These are phyloP conservation scores for Irpex sp. DNA, from an alignment of 1,284 basidiomycete genomes.

Conservation along the genomic window DNA sequence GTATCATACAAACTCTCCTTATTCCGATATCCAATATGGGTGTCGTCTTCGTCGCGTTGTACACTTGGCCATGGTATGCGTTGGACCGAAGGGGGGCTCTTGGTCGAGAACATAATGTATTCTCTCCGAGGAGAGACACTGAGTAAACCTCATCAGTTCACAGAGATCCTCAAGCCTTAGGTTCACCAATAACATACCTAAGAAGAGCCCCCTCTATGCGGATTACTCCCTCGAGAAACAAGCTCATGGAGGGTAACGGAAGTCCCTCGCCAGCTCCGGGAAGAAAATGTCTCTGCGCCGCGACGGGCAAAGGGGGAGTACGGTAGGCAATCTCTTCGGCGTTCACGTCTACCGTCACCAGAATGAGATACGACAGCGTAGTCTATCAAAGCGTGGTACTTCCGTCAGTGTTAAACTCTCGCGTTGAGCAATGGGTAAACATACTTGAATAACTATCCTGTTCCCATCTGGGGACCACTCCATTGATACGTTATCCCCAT, in stretches of 20 bases:
- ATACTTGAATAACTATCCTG: constrained; percentile 74
- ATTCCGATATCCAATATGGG: constrained; percentile 7
- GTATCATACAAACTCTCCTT: constrained; percentile 50
- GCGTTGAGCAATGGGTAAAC: constrained; percentile 19
- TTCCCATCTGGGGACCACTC: constrained; percentile 81
- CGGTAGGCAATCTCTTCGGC: constrained; percentile 55
- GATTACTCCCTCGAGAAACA: constrained; percentile 81
- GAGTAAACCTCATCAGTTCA: constrained; percentile 5
- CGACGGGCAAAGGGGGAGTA: constrained; percentile 46
- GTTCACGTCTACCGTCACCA: constrained; percentile 66
- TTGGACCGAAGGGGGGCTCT: constrained; percentile 67
- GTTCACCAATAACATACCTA: constrained; percentile 39
- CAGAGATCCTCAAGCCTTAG: background rate
- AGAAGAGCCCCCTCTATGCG: constrained; percentile 73
- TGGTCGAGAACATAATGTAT: constrained; percentile 70
- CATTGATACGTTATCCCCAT: constrained; percentile 71
- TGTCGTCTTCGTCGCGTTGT: constrained; percentile 29
- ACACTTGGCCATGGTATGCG: constrained; percentile 77
- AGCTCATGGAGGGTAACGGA: constrained; percentile 57
- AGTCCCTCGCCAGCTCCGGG: constrained; percentile 78
- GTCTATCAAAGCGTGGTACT: constrained; percentile 44
- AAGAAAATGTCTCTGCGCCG: constrained; percentile 63
- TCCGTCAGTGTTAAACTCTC: background rate
- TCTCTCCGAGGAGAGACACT: constrained; percentile 72
- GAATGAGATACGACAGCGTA: constrained; percentile 71